Percentiles rank a stretch among this genome's conserved stretches.
These are phyloP conservation scores for Paecilomyces variotii DNA, from an alignment of 2,329 filamentous ascomycete species.

Conservation along the genomic window DNA sequence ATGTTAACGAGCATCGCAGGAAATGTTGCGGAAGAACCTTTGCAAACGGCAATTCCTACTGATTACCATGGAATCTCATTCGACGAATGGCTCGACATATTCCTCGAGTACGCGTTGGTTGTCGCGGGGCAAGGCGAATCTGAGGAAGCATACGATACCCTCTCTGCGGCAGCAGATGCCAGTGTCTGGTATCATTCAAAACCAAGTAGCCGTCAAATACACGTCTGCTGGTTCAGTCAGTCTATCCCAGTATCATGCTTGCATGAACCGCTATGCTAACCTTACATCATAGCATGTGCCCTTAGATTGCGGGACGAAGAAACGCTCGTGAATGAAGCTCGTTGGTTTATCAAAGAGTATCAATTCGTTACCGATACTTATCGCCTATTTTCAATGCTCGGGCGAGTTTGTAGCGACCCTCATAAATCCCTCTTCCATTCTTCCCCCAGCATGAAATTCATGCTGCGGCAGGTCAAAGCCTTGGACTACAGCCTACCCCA, in stretches of 20 bases:
- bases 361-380: constrained; percentile 75
- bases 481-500: constrained; percentile 64
- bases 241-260: constrained; percentile 1
- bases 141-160: constrained; percentile 68
- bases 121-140: constrained; percentile 61
- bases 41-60: constrained; percentile 34
- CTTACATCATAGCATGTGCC: constrained; percentile 57
- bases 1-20: constrained; percentile 6
- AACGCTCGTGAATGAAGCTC: constrained; percentile 64
- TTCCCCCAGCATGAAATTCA: constrained; percentile 79
- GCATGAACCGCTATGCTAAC: constrained; percentile 10
- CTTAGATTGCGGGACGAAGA: constrained; percentile 70
- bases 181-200: constrained; percentile 71
- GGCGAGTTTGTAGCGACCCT: constrained; percentile 65
- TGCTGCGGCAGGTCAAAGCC: constrained; percentile 82
- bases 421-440: constrained; percentile 58
- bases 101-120: constrained; percentile 76
- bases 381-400: constrained; percentile 72
- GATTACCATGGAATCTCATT: constrained; percentile 74
- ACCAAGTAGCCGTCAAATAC: constrained; percentile 61
- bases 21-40: constrained; percentile 15
- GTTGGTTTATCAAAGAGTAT: constrained; percentile 77
- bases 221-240: constrained; percentile 68
- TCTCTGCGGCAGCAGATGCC: constrained; percentile 69
- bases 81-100: constrained; percentile 78